Percentiles rank a stretch among this genome's conserved stretches.
Evolutionary conservation across 345 rosid genomes (phyloP).

Genomic region (Chamaenerion angustifolium): DNA sequence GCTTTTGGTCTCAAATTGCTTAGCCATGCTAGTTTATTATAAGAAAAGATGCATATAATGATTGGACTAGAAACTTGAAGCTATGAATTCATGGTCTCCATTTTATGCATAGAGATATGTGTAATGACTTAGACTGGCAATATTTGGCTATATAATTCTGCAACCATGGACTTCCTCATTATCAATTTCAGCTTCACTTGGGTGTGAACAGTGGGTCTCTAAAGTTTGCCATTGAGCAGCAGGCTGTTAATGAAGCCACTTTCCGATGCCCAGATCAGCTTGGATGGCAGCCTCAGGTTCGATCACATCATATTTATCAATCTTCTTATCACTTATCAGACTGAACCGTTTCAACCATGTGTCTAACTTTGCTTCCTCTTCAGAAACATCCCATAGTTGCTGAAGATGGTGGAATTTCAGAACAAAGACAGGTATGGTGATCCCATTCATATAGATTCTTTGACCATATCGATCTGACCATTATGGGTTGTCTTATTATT

Average conservation of each 20-base stretch:
- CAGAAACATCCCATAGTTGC: slow-evolving; percentile 36
- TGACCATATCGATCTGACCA: too few relatives aligned
- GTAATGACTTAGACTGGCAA: too few relatives aligned
- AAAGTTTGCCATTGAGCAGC: slow-evolving; percentile 51
- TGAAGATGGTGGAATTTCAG: slow-evolving; percentile 43
- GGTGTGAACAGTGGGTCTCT: slow-evolving; percentile 52
- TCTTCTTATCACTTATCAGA: background rate
- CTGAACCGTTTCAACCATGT: background rate
- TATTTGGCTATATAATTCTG: too few relatives aligned
- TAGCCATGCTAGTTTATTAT: too few relatives aligned
- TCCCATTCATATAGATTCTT: too few relatives aligned
- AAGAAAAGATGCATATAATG: too few relatives aligned
- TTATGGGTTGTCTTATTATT: background rate
- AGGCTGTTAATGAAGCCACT: slow-evolving; percentile 73
- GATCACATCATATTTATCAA: background rate
- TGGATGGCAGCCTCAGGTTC: slow-evolving; percentile 79
- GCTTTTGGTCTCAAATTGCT: too few relatives aligned
- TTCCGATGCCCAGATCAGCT: slow-evolving; percentile 67
- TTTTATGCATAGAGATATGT: background rate
- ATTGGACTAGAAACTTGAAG: too few relatives aligned
- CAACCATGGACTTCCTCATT: too few relatives aligned
- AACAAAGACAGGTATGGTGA: slow-evolving; percentile 34
- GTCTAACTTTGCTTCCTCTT: slow-evolving; percentile 8
- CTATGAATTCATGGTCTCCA: background rate
- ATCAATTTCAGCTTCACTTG: slow-evolving; percentile 46